Base-by-base conservation (phyloP, 169 alveolate species). In the Theileria parva region DNA sequence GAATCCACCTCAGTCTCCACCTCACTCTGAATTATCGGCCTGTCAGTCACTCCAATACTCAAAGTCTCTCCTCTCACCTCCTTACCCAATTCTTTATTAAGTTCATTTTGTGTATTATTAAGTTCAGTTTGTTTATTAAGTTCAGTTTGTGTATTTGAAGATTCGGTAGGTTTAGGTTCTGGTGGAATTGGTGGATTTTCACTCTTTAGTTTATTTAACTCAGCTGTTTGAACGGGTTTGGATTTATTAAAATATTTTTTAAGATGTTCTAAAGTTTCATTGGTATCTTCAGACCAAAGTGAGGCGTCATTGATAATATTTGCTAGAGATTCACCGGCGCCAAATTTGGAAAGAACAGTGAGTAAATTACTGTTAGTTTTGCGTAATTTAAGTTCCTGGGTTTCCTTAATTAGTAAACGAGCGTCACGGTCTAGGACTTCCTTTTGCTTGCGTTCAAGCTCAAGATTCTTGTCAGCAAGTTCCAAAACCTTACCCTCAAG, bases 401-500 rank as follows among this genome's bases (percentile, higher is more conserved):
- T 44, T 9, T 65, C 57, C 74, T 37, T 65, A n/a, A 65, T 8
- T 19, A 37, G 63, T 25, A 65, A 25, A 19, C 32, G 66, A 21
- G 37, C 74, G 51, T 65, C 60, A 19, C 39, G 30, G 51, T 28
- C 74, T 0, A 65, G 17, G 15, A 65, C n/a, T 21, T 65, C 74
- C 51, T 65, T 65, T 39, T 65, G 60, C 63, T 11, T 65, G 17
- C 34, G 51, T 28, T 65, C 74, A 19, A 65, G 44, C 23, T 65
- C 74, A 28, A 37, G 51, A 63, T 39, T 25, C 74, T 65, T 65
- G 74, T 65, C 34, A n/a, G 27, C 39, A 19, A 65, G 39, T 25
- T 65, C 74, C 74, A 27, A 19, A 28, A 37, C 57, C 74, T 65
- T 65, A 21, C 5, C 74, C 30, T 65, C 74, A 25, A 21, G 34